Conservation (phyloP, 352 stramenopile genomes). For the Globisporangium emineosum region DNA sequence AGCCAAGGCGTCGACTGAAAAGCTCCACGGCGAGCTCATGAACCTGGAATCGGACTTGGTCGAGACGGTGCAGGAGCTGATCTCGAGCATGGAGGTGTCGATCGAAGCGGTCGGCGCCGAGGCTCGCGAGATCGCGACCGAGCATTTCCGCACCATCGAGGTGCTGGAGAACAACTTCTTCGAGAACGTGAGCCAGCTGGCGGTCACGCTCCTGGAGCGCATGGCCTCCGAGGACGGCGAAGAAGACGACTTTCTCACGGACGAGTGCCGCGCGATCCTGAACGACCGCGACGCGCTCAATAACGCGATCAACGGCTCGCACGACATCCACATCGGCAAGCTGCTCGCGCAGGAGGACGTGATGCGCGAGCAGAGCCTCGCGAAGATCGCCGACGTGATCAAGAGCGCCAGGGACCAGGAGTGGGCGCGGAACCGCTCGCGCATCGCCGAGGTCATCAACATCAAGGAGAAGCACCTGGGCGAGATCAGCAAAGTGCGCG, state of each 20-base stretch:
- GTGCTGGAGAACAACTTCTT: slow-evolving; percentile 92
- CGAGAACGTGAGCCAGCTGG: slow-evolving; percentile 78
- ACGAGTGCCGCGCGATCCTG: slow-evolving; percentile 77
- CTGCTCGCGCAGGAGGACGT: slow-evolving; percentile 83
- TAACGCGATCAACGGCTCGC: slow-evolving; percentile 87
- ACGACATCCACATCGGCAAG: slow-evolving; percentile 92
- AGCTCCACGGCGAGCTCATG: slow-evolving; percentile 85
- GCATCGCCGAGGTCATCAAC: slow-evolving; percentile 68
- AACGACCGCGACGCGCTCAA: slow-evolving; percentile 82
- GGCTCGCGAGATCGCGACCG: slow-evolving; percentile 57
- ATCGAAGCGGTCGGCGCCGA: slow-evolving; percentile 68
- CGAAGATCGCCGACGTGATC: slow-evolving; percentile 64
- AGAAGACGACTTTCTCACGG: slow-evolving; percentile 74
- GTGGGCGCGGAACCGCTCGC: slow-evolving; percentile 70
- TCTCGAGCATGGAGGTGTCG: slow-evolving; percentile 50
- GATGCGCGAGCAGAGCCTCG: slow-evolving; percentile 77
- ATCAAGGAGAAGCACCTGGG: slow-evolving; percentile 68
- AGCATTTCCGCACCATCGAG: slow-evolving; percentile 89
- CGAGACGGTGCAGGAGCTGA: slow-evolving; percentile 69
- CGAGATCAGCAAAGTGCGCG: slow-evolving; percentile 59
- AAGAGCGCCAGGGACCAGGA: slow-evolving; percentile 61
- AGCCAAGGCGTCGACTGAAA: slow-evolving; percentile 77
- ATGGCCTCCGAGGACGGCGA: slow-evolving; percentile 77
- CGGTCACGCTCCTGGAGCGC: slow-evolving; percentile 67
- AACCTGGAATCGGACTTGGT: slow-evolving; percentile 87